phyloP scores from a whole-genome alignment of 2,329 filamentous ascomycete genomes.

The Pseudogymnoascus sp. region DNA sequence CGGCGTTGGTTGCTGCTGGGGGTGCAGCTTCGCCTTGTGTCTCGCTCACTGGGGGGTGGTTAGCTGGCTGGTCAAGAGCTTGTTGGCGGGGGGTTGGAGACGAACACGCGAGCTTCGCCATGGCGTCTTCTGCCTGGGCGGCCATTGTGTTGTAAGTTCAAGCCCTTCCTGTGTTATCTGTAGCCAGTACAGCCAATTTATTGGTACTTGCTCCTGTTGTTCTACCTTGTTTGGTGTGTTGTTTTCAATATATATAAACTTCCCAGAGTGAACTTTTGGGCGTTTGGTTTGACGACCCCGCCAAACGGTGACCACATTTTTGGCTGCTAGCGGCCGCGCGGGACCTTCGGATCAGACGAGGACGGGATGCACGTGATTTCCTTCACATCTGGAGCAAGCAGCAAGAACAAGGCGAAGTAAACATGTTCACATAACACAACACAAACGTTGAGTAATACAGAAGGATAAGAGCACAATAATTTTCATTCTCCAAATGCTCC shows the following conservation, averaged over 20 bases:
- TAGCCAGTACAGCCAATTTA: not conserved
- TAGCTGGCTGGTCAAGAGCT: not conserved
- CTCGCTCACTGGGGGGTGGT: not conserved
- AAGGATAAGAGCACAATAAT: not conserved
- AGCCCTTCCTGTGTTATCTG: not conserved
- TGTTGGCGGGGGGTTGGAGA: not conserved
- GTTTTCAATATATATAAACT: not conserved
- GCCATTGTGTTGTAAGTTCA: not conserved
- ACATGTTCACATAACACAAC: not conserved
- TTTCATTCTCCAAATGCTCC: not conserved
- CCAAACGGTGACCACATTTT: not conserved
- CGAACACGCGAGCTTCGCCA: conserved; percentile 7
- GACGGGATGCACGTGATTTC: not conserved
- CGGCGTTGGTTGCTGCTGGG: conserved; percentile 15
- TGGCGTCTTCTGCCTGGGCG: conserved; percentile 2
- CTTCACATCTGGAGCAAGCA: not conserved
- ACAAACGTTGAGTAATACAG: not conserved
- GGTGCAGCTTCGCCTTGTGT: not conserved
- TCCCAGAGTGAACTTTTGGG: not conserved
- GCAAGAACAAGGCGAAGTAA: not conserved
- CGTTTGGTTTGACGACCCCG: not conserved
- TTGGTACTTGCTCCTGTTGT: not conserved
- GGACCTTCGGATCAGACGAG: not conserved
- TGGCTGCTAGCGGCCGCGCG: not conserved
- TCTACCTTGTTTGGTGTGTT: not conserved